A percentile compares a stretch with the other conserved stretches of the same genome.
phyloP scores from a whole-genome alignment of 306 rosid genomes.

The Malus asiatica region DNA sequence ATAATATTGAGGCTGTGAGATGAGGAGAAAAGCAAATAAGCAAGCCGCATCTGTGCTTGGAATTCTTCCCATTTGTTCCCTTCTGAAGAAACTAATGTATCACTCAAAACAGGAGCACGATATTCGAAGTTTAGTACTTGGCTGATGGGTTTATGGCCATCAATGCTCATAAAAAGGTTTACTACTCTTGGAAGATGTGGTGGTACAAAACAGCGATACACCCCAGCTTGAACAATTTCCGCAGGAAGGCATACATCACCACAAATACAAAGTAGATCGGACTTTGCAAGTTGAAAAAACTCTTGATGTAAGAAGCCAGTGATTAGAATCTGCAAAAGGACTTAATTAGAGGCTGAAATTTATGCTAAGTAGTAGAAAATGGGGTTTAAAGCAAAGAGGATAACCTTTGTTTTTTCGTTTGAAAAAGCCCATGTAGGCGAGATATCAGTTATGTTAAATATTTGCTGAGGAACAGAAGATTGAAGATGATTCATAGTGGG shows the following conservation, averaged over 20 bases:
- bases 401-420: conserved; percentile 89
- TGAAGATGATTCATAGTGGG: conserved; percentile 38
- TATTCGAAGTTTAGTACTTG: conserved; percentile 75
- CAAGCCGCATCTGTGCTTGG: conserved; percentile 64
- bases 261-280: conserved; percentile 57
- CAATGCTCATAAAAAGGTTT: conserved; percentile 65
- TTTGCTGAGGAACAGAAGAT: conserved; percentile 51
- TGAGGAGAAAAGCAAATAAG: conserved; percentile 58
- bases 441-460: conserved; percentile 65
- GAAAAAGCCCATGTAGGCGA: conserved; percentile 77
- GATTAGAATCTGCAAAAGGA: conserved; percentile 61
- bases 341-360: background rate
- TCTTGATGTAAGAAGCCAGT: conserved; percentile 63
- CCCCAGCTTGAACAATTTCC: conserved; percentile 79
- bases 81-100: conserved; percentile 34
- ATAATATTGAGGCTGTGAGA: conserved; percentile 47
- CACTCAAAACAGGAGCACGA: conserved; percentile 48
- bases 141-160: conserved; percentile 82
- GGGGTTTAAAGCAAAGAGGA: conserved; percentile 9
- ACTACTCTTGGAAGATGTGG: conserved; percentile 55
- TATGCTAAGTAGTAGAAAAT: background rate
- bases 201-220: conserved; percentile 65
- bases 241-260: conserved; percentile 54
- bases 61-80: conserved; percentile 55
- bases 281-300: conserved; percentile 48